Evolutionary conservation across 2,329 filamentous ascomycete genomes (phyloP), one percentile per base, ranked within the genome.

Genomic region (Cercospora zeina): DNA sequence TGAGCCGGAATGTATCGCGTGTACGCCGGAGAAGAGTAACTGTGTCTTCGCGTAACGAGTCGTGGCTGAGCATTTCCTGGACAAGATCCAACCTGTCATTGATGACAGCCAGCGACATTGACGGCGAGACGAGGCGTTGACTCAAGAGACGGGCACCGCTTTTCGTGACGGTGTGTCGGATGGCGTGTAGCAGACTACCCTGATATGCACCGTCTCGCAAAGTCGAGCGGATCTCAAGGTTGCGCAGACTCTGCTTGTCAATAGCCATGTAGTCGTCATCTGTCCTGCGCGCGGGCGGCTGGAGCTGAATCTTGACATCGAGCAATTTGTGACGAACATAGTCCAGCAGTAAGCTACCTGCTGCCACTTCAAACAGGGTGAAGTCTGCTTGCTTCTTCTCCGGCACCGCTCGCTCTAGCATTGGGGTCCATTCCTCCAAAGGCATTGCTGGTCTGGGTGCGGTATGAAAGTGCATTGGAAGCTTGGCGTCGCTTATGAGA

Each of bases 151-250:
- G 85, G 21, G 92, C 88, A 58, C 95, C 95, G 68, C 93, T 93
- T 72, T 93, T 96, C 0, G 95, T 99, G 14, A 92, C 90, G 0
- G 95, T 99, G 58, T 89, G 85, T 63, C 93, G 86, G 57, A 97
- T 84, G n/a, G 91, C 89, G 77, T 97, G 92, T 37, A 99, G 79
- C 47, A 99, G 79, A 72, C 93, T 97, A 4, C 95, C 95, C 66
- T 89, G 87, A 39, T 89, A 89, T 19, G 83, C 77, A 2, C 89
- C 87, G 69, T 97, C 93, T 54, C 89, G 85, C 55, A 96, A 86
- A 0, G 95, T 97, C 73, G 87, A 87, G 67, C 91, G 87, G 67
- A 99, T 90, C 75, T 99, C 95, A 4, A 99, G 82, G 1, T 93
- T 91, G 62, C 90, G 85, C 77, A 99, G 83, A 67, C 89, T 97